Evolutionary conservation across 345 rosid genomes (phyloP).

Genomic region (Balakata baccata): DNA sequence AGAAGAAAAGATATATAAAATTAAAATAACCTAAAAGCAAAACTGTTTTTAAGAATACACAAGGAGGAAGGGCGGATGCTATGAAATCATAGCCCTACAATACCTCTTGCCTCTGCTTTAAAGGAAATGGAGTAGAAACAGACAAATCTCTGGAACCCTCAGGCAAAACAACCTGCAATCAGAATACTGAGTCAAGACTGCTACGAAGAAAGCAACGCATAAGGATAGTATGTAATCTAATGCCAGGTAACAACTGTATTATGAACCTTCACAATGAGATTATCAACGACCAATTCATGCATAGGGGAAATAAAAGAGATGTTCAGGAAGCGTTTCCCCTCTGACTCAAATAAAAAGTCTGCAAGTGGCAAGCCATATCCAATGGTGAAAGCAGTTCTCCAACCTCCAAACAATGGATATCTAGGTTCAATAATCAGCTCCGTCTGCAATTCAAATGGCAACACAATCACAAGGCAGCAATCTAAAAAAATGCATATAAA

Average conservation of each 20-base stretch:
- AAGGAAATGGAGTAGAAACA: constrained; percentile 69
- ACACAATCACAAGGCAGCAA: constrained; percentile 17
- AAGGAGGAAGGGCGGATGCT: background rate
- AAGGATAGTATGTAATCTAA: background rate
- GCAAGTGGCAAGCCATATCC: constrained; percentile 90
- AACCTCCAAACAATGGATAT: constrained; percentile 95
- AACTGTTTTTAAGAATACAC: background rate
- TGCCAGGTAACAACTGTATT: background rate
- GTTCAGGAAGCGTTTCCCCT: constrained; percentile 71
- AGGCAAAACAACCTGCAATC: constrained; percentile 80
- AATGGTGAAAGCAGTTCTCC: constrained; percentile 90
- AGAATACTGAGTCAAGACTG: constrained; percentile 17
- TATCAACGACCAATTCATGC: constrained; percentile 64
- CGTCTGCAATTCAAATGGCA: constrained; percentile 54
- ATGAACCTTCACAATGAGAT: constrained; percentile 62
- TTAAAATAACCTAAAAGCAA: background rate
- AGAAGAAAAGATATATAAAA: constrained; percentile 3
- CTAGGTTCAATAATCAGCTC: constrained; percentile 86
- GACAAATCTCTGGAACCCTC: constrained; percentile 73
- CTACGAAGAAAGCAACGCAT: constrained; percentile 4
- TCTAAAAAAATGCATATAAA: background rate
- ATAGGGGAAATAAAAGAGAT: constrained; percentile 75
- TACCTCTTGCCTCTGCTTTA: constrained; percentile 80
- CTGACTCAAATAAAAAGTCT: constrained; percentile 71
- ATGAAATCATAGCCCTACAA: constrained; percentile 17